Evolutionary conservation across 257 asterid species (phyloP).

Genomic region (Datura wrightii): DNA sequence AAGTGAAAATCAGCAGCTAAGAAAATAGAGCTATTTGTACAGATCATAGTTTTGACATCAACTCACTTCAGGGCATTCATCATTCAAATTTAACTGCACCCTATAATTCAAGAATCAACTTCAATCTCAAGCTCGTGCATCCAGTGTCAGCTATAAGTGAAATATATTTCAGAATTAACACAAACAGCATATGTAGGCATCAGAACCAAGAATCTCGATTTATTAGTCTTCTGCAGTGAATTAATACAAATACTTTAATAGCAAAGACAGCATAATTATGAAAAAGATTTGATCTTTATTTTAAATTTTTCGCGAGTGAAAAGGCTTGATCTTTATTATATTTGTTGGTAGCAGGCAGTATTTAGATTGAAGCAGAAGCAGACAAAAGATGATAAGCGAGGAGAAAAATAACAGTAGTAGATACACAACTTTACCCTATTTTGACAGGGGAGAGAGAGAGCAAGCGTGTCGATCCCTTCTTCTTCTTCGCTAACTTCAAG

Average conservation of each 20-base stretch:
- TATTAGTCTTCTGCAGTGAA: not conserved
- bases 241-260: not conserved
- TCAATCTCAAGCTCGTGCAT: not conserved
- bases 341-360: not conserved
- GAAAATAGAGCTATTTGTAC: not conserved
- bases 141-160: not conserved
- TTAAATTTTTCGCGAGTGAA: not conserved
- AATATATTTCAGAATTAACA: not conserved
- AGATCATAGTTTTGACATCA: not conserved
- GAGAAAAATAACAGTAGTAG: not conserved
- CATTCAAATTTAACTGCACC: not conserved
- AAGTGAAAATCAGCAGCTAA: not conserved
- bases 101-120: not conserved
- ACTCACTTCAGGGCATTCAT: not conserved
- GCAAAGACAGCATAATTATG: not conserved
- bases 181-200: not conserved
- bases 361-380: not conserved
- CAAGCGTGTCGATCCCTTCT: conserved; percentile 71
- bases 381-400: not conserved
- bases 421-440: conserved; percentile 42
- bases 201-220: not conserved
- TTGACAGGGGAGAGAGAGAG: conserved; percentile 37
- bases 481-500: conserved; percentile 57
- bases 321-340: not conserved
- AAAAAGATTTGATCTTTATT: not conserved